phyloP scores from a whole-genome alignment of 306 rosid species.

The Sophora flavescens region DNA sequence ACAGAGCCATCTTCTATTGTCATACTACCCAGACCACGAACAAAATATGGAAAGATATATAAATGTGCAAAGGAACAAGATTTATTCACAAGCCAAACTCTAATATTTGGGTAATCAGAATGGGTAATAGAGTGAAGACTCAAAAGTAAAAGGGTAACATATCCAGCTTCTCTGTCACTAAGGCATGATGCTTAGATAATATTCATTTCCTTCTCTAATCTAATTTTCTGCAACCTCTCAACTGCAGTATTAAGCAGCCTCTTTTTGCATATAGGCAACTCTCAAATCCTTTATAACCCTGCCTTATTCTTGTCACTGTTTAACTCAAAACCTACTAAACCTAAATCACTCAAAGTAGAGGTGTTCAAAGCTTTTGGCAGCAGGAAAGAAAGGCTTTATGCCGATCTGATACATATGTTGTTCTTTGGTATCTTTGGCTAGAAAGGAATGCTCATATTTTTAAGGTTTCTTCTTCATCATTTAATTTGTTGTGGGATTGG shows the following conservation, averaged over 20 bases:
- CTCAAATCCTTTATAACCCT: too few species aligned
- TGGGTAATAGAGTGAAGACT: neutral
- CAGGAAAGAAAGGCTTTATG: neutral
- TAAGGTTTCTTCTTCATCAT: neutral
- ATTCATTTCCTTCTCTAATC: neutral
- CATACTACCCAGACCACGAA: slow-evolving; percentile 2
- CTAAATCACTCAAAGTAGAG: too few species aligned
- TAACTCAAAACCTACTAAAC: too few species aligned
- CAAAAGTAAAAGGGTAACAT: neutral
- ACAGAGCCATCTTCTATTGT: neutral
- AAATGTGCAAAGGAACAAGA: neutral
- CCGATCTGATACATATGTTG: neutral
- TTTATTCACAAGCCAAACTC: neutral
- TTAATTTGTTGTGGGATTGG: neutral
- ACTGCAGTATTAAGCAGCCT: neutral
- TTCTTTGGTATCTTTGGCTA: neutral
- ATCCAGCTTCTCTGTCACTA: neutral
- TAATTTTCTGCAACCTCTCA: slow-evolving; percentile 10
- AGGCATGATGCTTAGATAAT: neutral
- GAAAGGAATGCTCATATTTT: neutral
- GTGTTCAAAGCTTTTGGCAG: neutral
- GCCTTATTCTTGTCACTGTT: too few species aligned
- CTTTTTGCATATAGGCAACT: too few species aligned
- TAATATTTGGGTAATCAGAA: neutral
- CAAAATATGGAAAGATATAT: slow-evolving; percentile 1